Conservation (phyloP, 2,329 filamentous ascomycete species). For the Fusarium caatingaense region DNA sequence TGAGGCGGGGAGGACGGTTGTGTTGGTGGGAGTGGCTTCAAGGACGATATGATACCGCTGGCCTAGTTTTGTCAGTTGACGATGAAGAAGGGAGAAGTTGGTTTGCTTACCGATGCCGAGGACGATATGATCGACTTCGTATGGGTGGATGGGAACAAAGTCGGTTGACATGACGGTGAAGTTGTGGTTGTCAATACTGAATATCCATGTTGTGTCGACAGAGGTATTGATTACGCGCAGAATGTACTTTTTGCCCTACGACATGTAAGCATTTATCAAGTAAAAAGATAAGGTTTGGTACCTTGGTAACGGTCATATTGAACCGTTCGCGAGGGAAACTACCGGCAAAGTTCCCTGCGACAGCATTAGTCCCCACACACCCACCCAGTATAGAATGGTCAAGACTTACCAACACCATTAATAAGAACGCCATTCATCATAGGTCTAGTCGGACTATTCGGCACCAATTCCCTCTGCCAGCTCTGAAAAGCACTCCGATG, state of each 20-base stretch:
- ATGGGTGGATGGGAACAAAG: constrained; percentile 38
- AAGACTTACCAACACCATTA: constrained; percentile 5
- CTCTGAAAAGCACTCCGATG: constrained; percentile 11
- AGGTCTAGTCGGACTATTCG: not conserved
- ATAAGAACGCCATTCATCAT: constrained; percentile 23
- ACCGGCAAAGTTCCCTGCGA: not conserved
- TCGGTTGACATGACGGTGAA: constrained; percentile 32
- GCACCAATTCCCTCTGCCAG: constrained; percentile 13
- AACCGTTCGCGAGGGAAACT: constrained; percentile 16
- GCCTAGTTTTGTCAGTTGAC: not conserved
- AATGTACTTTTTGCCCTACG: constrained; percentile 10
- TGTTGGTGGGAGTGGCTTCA: constrained; percentile 25
- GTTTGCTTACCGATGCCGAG: constrained; percentile 34
- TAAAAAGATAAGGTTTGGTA: too few species aligned
- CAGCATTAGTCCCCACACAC: not conserved
- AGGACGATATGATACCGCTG: constrained; percentile 40
- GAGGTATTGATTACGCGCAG: constrained; percentile 42
- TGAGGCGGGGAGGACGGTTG: constrained; percentile 17
- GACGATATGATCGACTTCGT: constrained; percentile 24
- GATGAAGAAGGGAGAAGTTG: too few species aligned
- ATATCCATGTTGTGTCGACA: constrained; percentile 36
- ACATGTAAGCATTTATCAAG: not conserved
- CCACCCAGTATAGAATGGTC: too few species aligned
- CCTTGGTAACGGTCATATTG: constrained; percentile 11
- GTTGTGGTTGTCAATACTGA: constrained; percentile 42